A percentile compares a stretch with the other conserved stretches of the same genome.
Conservation (phyloP, 1,284 basidiomycete species). For the Fistulinella cinereoalba region DNA sequence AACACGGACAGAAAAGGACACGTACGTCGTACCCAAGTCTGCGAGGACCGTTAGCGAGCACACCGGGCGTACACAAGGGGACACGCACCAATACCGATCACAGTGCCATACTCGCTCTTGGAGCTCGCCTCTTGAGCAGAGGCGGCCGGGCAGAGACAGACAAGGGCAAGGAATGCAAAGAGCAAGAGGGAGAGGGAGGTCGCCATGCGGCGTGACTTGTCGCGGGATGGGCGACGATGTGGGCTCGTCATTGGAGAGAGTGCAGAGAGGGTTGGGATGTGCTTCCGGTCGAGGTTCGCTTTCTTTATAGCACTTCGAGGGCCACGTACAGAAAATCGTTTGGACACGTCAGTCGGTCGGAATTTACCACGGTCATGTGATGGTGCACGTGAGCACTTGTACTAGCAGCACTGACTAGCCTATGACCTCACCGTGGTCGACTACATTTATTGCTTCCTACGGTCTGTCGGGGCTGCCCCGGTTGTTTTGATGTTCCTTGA, state of each 20-base stretch:
- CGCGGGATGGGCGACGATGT: slow-evolving; percentile 50
- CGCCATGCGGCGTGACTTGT: slow-evolving; percentile 55
- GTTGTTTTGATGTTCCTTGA: too few relatives aligned
- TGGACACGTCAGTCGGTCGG: slow-evolving; percentile 31
- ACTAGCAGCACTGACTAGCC: too few relatives aligned
- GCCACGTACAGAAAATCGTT: slow-evolving; percentile 28
- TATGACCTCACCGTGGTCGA: too few relatives aligned
- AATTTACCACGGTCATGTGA: slow-evolving; percentile 29
- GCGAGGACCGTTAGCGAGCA: not conserved
- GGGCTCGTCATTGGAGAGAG: slow-evolving; percentile 36
- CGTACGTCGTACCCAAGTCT: slow-evolving; percentile 83
- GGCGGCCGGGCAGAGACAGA: slow-evolving; percentile 60
- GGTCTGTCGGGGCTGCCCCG: too few relatives aligned
- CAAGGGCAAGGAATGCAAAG: slow-evolving; percentile 60
- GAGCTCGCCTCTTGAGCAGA: slow-evolving; percentile 53
- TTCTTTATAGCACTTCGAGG: slow-evolving; percentile 22
- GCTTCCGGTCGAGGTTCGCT: not conserved
- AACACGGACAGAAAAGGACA: too few relatives aligned
- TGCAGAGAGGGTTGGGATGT: slow-evolving; percentile 3
- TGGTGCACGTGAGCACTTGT: not conserved
- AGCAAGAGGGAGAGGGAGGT: slow-evolving; percentile 65
- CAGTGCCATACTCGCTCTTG: slow-evolving; percentile 77
- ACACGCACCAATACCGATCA: slow-evolving; percentile 91
- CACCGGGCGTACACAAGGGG: not conserved
- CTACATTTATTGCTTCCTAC: too few relatives aligned